Percentiles rank a stretch among this genome's conserved stretches.
phyloP scores from a whole-genome alignment of 2,329 filamentous ascomycete species.

The Xylaria sp. region DNA sequence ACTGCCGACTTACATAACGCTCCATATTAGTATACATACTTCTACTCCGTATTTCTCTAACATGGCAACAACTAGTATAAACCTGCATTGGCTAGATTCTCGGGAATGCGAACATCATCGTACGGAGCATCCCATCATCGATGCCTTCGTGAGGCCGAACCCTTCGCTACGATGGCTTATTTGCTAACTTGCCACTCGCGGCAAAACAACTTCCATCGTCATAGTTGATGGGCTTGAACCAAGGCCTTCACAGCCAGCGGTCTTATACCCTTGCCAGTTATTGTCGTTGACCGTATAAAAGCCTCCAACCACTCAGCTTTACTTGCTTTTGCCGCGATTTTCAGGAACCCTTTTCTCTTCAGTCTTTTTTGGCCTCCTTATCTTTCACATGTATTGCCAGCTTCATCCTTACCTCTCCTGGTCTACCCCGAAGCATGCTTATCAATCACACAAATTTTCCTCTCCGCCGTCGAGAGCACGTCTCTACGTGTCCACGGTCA shows the following conservation, averaged over 20 bases:
- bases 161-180: conserved; percentile 12
- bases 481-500: not conserved
- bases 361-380: not conserved
- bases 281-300: not conserved
- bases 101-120: conserved; percentile 2
- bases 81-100: conserved; percentile 11
- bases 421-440: not conserved
- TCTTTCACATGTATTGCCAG: too few relatives aligned
- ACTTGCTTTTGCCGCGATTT: not conserved
- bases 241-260: not conserved
- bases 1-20: conserved; percentile 6
- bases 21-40: not conserved
- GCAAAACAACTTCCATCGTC: not conserved
- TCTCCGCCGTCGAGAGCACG: not conserved
- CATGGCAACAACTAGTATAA: not conserved
- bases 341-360: not conserved
- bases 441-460: not conserved
- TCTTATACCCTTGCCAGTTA: not conserved
- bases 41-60: not conserved
- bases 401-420: not conserved
- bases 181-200: conserved; percentile 11
- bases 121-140: not conserved
- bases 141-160: conserved; percentile 5
- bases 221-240: not conserved
- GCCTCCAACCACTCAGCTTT: not conserved